These are phyloP conservation scores for Bryum argenteum DNA, from an alignment of 225 moss, liverwort and hornwort genomes.

Conservation along the genomic window DNA sequence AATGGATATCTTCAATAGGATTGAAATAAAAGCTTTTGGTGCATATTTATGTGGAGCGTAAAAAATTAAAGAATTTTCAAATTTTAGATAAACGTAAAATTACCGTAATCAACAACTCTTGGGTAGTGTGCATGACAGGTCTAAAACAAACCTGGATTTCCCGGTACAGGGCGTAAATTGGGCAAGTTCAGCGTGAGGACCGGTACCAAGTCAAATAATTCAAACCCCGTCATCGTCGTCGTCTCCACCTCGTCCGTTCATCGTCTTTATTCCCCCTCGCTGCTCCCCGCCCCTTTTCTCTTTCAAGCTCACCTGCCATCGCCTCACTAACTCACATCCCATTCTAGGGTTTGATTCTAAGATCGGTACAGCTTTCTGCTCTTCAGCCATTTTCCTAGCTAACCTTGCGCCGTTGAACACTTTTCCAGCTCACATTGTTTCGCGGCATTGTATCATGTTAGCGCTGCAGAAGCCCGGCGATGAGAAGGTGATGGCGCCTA, in stretches of 20 bases:
- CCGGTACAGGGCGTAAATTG: too few relatives aligned
- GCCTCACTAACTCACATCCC: not conserved
- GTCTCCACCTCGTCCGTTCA: not conserved
- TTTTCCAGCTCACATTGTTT: not conserved
- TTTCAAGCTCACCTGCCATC: not conserved
- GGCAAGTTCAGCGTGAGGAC: not conserved
- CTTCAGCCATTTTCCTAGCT: not conserved
- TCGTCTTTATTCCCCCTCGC: too few relatives aligned
- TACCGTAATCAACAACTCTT: too few relatives aligned
- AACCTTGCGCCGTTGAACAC: too few relatives aligned
- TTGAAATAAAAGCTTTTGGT: too few relatives aligned
- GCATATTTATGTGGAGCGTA: too few relatives aligned
- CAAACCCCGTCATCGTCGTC: not conserved
- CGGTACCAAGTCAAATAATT: not conserved
- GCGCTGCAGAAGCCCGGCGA: conserved; percentile 66
- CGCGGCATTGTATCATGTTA: conserved; percentile 71
- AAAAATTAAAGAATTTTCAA: too few relatives aligned
- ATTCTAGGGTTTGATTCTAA: not conserved
- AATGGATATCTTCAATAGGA: too few relatives aligned
- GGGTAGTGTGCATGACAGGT: too few relatives aligned
- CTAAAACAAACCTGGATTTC: too few relatives aligned
- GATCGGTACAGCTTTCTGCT: not conserved
- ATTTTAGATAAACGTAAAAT: too few relatives aligned
- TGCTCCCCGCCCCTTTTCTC: not conserved
- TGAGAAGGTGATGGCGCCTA: conserved; percentile 64